Evolutionary conservation across 352 stramenopile genomes (phyloP).

Genomic region (Phytopythium sindhum): DNA sequence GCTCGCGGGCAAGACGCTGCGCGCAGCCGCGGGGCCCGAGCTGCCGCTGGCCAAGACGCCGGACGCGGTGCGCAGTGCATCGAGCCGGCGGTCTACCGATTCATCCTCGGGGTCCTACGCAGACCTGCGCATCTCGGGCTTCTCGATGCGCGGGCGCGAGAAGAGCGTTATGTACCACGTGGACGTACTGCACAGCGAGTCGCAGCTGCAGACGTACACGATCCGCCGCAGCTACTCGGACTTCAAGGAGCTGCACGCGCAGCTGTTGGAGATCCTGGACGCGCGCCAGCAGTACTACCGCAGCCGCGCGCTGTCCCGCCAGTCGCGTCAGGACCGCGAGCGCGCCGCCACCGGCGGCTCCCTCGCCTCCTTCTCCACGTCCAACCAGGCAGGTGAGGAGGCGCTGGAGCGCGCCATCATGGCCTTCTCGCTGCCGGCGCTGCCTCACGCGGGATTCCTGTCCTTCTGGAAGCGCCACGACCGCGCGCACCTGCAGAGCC

Average conservation of each 20-base stretch:
- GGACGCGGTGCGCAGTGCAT: slow-evolving; percentile 14
- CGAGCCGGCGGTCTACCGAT: slow-evolving; percentile 38
- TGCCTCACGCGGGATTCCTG: slow-evolving; percentile 69
- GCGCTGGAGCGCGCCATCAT: slow-evolving; percentile 50
- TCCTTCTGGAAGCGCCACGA: slow-evolving; percentile 84
- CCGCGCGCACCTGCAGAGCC: slow-evolving; percentile 62
- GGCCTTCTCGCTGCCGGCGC: slow-evolving; percentile 59
- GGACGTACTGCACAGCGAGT: slow-evolving; percentile 70
- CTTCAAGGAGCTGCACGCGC: slow-evolving; percentile 73
- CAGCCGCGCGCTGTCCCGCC: slow-evolving; percentile 22
- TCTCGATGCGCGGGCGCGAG: slow-evolving; percentile 61
- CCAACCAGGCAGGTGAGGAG: slow-evolving; percentile 17
- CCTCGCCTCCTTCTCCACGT: background rate
- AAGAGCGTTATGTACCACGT: slow-evolving; percentile 89
- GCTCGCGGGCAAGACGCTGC: slow-evolving; percentile 6
- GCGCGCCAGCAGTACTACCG: slow-evolving; percentile 58
- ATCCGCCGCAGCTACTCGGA: slow-evolving; percentile 83
- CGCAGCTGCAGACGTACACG: slow-evolving; percentile 78
- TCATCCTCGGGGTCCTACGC: slow-evolving; percentile 34
- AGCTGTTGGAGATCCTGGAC: slow-evolving; percentile 66
- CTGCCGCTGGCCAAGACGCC: background rate
- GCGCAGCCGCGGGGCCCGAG: background rate
- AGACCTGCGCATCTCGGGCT: slow-evolving; percentile 69
- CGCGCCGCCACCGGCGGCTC: background rate
- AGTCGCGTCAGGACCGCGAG: slow-evolving; percentile 9